Evolutionary conservation across 768 basidiomycete species (phyloP), one percentile per base, ranked within the genome.

Genomic region (Suillus subluteus): DNA sequence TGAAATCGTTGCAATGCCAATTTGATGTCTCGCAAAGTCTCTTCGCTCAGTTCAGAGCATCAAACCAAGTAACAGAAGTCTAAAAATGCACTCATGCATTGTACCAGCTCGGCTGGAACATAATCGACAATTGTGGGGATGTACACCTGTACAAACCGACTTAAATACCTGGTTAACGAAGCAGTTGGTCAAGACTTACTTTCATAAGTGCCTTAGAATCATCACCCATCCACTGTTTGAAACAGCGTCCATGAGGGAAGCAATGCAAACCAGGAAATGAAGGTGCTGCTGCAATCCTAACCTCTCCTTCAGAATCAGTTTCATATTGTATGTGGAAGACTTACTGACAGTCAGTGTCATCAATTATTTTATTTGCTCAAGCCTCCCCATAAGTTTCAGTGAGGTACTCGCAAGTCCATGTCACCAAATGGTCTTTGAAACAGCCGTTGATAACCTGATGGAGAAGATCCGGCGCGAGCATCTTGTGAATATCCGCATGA

Each of bases 31-130:
- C 6, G 30, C 1, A 74, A 43, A 12, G 63, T 66, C 8, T 38
- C 52, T 37, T 65, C 63, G 0, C 61, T 21, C 1, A 62, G 9
- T 9, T 62, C 26, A 1, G 61, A 62, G 0, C 12, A 1, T 0
- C 5, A 40, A 26, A 43, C 66, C 0, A 74, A 52, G 61, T 77
- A 76, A 37, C 71, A 75, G 58, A 77, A 76, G 37, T 77, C 69
- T 0, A 75, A n/a, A 50, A 77, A 76, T 9, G 74, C 64, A 3
- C 41, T 30, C 7, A 77, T n/a, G 18, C 70, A 64, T 26, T 64
- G 6, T 0, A 43, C 41, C 15, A 43, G 15, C 41, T 43, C 15
- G 0, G 16, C 6, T 6, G 41, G 15, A 6, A 43, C 70, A 63
- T 73, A 68, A 2, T 69, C 74, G 0, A 58, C 65, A 15, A 76